Conservation (phyloP, 371 early-diverging fungal species). For the Nematocida minor region DNA sequence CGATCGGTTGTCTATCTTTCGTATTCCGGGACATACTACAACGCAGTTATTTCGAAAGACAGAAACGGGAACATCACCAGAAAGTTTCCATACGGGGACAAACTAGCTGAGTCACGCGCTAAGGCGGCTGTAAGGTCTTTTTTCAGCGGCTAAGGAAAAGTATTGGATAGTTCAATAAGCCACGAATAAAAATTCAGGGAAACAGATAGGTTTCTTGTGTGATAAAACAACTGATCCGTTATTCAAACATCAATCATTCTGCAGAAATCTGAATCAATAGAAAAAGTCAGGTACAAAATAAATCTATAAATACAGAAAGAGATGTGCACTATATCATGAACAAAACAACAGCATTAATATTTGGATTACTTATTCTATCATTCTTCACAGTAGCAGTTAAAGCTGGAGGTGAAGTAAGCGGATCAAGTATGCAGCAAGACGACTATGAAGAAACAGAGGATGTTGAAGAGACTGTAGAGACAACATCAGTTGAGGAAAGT, state of each 20-base stretch:
- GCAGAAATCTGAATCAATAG: not conserved
- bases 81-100: constrained; percentile 37
- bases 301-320: not conserved
- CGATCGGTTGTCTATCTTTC: constrained; percentile 32
- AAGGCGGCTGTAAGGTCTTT: constrained; percentile 12
- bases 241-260: not conserved
- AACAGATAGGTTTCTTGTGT: not conserved
- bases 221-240: not conserved
- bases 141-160: not conserved
- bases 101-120: not conserved
- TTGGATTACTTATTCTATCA: constrained; percentile 23
- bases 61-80: not conserved
- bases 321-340: constrained; percentile 1
- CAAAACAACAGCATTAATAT: constrained; percentile 21
- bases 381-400: not conserved
- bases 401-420: not conserved
- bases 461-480: not conserved
- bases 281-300: not conserved
- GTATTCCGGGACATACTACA: constrained; percentile 47
- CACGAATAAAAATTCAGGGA: not conserved
- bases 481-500: not conserved
- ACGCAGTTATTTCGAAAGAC: constrained; percentile 30
- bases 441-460: too few species aligned
- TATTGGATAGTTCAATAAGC: not conserved
- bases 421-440: too few species aligned